Evolutionary conservation across 805 yeast genomes (phyloP).

Genomic region (Ogataea degrootiae): DNA sequence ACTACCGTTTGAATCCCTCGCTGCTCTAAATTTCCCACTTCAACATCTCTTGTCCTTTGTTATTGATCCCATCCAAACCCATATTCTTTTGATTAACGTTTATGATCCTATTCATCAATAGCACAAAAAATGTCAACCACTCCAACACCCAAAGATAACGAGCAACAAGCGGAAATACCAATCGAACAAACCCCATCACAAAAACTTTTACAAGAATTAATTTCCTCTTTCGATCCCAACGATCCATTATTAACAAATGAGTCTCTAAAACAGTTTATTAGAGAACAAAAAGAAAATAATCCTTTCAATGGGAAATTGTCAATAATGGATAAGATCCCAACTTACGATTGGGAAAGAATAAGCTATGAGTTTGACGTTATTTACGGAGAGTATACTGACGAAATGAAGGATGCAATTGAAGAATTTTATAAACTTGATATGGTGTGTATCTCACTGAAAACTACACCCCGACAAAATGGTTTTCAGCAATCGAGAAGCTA

Average conservation of each 20-base stretch:
- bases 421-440: conserved; percentile 19
- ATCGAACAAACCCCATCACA: no score
- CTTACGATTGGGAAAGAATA: conserved; percentile 23
- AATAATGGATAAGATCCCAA: conserved; percentile 11
- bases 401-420: conserved; percentile 15
- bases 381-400: conserved; percentile 18
- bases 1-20: no score
- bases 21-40: no score
- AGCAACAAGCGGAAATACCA: no score
- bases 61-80: no score
- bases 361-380: conserved; percentile 19
- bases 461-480: background rate
- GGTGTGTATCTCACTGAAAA: conserved; percentile 4
- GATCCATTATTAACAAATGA: conserved; percentile 1
- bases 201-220: no score
- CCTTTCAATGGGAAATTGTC: conserved; percentile 1
- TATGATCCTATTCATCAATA: no score
- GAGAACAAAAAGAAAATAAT: conserved; percentile 1
- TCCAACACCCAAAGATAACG: no score
- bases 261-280: conserved; percentile 1
- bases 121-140: no score
- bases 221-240: no score
- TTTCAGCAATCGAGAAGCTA: background rate
- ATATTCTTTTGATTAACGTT: no score
- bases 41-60: no score